Percentiles rank a stretch among this genome's conserved stretches.
Evolutionary conservation across 768 basidiomycete species (phyloP).

Genomic region (Leccinellum rugosiceps): DNA sequence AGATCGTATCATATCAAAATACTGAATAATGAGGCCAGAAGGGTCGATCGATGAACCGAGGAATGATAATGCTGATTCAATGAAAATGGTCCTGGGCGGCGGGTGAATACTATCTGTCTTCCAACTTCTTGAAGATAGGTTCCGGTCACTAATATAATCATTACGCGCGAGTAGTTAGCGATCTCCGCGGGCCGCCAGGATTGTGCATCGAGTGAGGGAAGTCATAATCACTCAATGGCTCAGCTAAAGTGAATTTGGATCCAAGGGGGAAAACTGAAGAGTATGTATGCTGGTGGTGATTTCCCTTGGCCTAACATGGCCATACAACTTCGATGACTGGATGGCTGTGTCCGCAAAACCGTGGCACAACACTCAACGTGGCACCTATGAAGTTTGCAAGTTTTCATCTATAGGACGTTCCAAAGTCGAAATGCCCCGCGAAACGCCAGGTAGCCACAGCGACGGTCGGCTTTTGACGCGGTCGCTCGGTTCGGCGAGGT

Average conservation of each 20-base stretch:
- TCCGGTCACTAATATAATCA: not conserved
- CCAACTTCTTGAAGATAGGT: not conserved
- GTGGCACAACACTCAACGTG: not conserved
- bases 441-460: not conserved
- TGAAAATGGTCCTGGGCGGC: not conserved
- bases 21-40: not conserved
- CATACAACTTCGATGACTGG: slow-evolving; percentile 6
- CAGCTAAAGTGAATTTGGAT: not conserved
- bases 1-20: not conserved
- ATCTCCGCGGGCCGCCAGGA: not conserved
- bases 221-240: not conserved
- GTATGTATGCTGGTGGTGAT: not conserved
- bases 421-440: slow-evolving; percentile 10
- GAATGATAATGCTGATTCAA: not conserved
- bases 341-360: not conserved
- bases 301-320: slow-evolving; percentile 5
- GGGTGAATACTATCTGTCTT: not conserved
- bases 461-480: slow-evolving; percentile 21
- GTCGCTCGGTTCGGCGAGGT: slow-evolving; percentile 45
- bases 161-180: not conserved
- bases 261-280: not conserved
- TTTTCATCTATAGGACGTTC: not conserved
- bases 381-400: slow-evolving; percentile 3
- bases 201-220: not conserved
- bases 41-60: not conserved